Evolutionary conservation across 2,329 filamentous ascomycete genomes (phyloP).

Genomic region (Verticillium isaacii): DNA sequence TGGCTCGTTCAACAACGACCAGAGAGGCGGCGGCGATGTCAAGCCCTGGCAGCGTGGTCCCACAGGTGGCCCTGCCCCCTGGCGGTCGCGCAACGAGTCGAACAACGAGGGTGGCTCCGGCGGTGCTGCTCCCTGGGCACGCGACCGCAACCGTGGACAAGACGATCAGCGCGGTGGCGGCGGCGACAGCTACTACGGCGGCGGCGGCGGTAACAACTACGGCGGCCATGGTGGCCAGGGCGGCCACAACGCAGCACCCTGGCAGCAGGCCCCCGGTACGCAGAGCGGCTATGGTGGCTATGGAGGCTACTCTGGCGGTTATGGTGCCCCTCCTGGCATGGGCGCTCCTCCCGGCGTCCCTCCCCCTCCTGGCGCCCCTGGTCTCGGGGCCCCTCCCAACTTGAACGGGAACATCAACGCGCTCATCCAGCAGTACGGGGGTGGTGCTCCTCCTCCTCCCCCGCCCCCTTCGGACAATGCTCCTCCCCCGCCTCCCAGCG

Average conservation of each 20-base stretch:
- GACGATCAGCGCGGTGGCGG: conserved; percentile 34
- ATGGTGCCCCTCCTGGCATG: conserved; percentile 27
- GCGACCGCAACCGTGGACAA: conserved; percentile 45
- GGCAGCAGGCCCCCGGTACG: conserved; percentile 53
- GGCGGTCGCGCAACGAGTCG: conserved; percentile 56
- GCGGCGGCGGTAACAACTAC: conserved; percentile 6
- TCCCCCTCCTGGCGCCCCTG: conserved; percentile 26
- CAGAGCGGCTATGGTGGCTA: conserved; percentile 53
- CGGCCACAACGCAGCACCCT: conserved; percentile 38
- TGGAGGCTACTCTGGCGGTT: conserved; percentile 42
- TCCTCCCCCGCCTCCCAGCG: conserved; percentile 55
- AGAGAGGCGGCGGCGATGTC: conserved; percentile 49
- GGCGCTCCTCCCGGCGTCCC: conserved; percentile 42
- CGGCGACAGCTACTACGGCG: conserved; percentile 6
- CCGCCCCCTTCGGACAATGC: conserved; percentile 50
- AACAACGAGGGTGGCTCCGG: conserved; percentile 28
- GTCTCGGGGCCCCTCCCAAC: conserved; percentile 48
- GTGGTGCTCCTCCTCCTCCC: conserved; percentile 44
- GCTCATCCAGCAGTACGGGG: conserved; percentile 62
- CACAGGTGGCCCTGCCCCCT: conserved; percentile 79
- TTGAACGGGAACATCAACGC: conserved; percentile 55
- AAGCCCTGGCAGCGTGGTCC: conserved; percentile 89
- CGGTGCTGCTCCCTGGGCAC: conserved; percentile 55
- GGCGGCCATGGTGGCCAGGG: conserved; percentile 10
- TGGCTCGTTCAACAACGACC: conserved; percentile 51